Evolutionary conservation across 495 filamentous ascomycete species (phyloP), one percentile per base, ranked within the genome.

Genomic region (Aspergillus sclerotiicarbonarius): DNA sequence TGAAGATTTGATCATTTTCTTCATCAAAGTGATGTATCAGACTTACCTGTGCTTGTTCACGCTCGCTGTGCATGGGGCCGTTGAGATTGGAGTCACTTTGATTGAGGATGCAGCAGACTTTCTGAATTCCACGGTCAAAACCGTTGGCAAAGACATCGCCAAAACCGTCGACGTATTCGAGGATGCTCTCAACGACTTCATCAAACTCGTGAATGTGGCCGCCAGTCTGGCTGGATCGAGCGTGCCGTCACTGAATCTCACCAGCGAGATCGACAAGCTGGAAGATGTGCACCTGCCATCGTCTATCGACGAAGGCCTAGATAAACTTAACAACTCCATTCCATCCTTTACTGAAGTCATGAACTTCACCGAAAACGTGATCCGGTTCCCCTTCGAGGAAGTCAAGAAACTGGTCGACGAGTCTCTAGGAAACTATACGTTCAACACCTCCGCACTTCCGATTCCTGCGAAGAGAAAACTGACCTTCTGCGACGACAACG

Each of bases 21-120:
- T 90, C 64, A 86, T 98, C 72, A 90, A 94, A 69, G 83, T 96
- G 75, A 82, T 96, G 74, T 91, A 90, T 32, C 85, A 84, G 48
- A 96, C 90, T 6, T 97, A 95, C 66, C 78, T 90, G 56, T 98
- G 94, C 65, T 77, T 98, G 21, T 88, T 91, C 64, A 87, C 87
- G 10, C 78, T 96, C 61, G 88, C 88, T 12, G 83, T 97, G 43
- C 79, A 86, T 53, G 90, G 91, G 48, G 88, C 84, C 62, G 76
- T 96, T 44, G 82, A 88, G 30, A 85, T 84, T 32, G 87, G 88
- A 0, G 73, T 89, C 44, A 73, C 80, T 35, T 75, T 91, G 33
- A 81, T 91, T 25, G 79, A 91, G 63, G 86, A 90, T 43, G 88
- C 87, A 20, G 80, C 84, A 29, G 76, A 87, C 51, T 82, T 82